Evolutionary conservation across 116 monocot genomes (phyloP).

Genomic region (Cymodocea nodosa): DNA sequence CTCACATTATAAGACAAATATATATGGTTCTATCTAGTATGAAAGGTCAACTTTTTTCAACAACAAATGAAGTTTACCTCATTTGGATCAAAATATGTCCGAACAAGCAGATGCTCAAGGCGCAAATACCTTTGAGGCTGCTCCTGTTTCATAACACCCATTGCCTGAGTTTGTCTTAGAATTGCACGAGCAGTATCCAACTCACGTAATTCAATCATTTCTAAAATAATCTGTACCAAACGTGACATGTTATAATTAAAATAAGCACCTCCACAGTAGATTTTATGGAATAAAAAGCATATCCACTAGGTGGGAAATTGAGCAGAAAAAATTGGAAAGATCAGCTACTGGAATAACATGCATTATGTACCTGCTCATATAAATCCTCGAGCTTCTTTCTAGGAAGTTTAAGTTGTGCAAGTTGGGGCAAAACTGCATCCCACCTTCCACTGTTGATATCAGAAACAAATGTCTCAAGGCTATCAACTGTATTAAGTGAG

Average conservation of each 20-base stretch:
- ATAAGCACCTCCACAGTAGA: background rate
- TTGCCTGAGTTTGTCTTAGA: slow-evolving; percentile 93
- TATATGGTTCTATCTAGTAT: too few species aligned
- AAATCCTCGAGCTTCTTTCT: slow-evolving; percentile 90
- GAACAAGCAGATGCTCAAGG: slow-evolving; percentile 85
- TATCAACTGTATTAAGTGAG: slow-evolving; percentile 91
- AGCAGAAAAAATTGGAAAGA: too few species aligned
- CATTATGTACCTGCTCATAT: slow-evolving; percentile 61
- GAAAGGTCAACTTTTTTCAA: too few species aligned
- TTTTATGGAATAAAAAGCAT: background rate
- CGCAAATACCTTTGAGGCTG: slow-evolving; percentile 95
- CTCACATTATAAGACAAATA: too few species aligned
- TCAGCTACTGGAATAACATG: background rate
- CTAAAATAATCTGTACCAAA: slow-evolving; percentile 73
- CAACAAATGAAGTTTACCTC: slow-evolving; percentile 37
- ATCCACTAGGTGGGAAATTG: background rate
- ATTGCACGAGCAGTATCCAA: slow-evolving; percentile 95
- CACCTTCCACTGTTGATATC: slow-evolving; percentile 90
- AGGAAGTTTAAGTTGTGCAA: slow-evolving; percentile 89
- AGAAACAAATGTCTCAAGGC: slow-evolving; percentile 71
- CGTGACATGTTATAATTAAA: background rate
- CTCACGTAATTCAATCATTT: slow-evolving; percentile 95
- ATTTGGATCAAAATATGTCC: slow-evolving; percentile 93
- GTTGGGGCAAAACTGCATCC: slow-evolving; percentile 87
- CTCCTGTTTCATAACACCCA: slow-evolving; percentile 99